Base-by-base conservation (phyloP, 1,284 basidiomycete genomes). In the Malassezia restricta region DNA sequence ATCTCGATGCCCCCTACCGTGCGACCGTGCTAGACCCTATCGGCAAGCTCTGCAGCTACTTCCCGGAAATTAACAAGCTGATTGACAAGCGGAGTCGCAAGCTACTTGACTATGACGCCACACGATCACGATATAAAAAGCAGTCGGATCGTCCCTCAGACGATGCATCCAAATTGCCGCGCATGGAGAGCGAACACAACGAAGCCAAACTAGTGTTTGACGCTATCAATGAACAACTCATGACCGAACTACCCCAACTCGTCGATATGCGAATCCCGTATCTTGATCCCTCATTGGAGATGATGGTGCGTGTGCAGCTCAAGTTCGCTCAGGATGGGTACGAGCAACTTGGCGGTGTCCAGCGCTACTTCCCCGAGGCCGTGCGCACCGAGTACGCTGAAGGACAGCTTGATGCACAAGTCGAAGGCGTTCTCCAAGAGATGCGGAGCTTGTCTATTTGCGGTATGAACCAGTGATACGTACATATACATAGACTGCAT, bases 311-410 rank as follows among this genome's bases (percentile, higher is more conserved):
- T 39, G 87, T 94, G 81, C 92, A 99, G 74, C 82, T 87, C 70
- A 89, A 90, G 67, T 95, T 95, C 68, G 89, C 91, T 1, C 87
- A 95, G 73, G 91, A 96, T 66, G 94, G 88, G 0, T 99, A 99
- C 74, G 91, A 98, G 77, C 96, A 94, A 76, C 79, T 98, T 50
- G 87, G 90, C 40, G 85, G 88, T 41, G 94, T 98, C 4, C 94
- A 99, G 75, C 78, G 90, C 81, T 98, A 64, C 58, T 73, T 73
- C 56, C 55, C 65, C 6, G 68, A 73, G 38, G 62, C 65, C 11
- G 65, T 73, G 0, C 58, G 70, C 15, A 68, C 69, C 11, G 90
- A 98, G 66, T 99, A 99, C 70, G 92, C 94, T 20, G 87, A 89
- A 47, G 92, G 92, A 5, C 86, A 90, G 73, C 78, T 99, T 48